Evolutionary conservation across 148 eudicot species (phyloP).

Genomic region (Cornus kousa): DNA sequence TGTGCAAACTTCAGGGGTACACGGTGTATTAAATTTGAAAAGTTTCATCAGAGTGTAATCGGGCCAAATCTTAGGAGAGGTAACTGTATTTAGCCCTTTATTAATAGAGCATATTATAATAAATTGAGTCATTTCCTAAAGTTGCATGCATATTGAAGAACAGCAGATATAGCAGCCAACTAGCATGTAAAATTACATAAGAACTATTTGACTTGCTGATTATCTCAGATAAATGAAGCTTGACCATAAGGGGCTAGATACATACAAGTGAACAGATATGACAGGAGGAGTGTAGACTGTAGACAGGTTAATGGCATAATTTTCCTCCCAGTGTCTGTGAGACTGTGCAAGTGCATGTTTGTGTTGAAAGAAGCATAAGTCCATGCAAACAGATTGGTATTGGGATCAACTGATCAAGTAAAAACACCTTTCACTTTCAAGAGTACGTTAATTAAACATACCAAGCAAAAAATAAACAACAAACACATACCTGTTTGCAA

Average conservation of each 20-base stretch:
- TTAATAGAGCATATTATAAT: no score
- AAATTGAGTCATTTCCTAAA: not conserved
- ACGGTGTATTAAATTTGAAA: no score
- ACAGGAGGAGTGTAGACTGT: no score
- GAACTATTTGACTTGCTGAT: conserved; percentile 2
- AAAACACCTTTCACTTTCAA: not conserved
- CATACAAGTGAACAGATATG: no score
- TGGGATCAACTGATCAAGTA: no score
- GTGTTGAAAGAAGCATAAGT: not conserved
- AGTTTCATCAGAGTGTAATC: no score
- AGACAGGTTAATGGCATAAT: no score
- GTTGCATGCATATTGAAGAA: not conserved
- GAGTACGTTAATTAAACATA: not conserved
- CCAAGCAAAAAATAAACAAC: not conserved
- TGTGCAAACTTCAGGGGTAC: no score
- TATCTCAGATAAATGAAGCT: not conserved
- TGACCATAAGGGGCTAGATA: no score
- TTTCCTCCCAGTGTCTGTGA: not conserved
- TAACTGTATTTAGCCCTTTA: no score
- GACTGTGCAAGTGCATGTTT: not conserved
- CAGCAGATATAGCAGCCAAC: not conserved
- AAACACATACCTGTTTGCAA: conserved; percentile 76
- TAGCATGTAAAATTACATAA: not conserved
- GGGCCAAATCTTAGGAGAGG: no score
- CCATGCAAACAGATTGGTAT: not conserved